Evolutionary conservation across 2,329 filamentous ascomycete species (phyloP).

Genomic region (Metarhizium rileyi): DNA sequence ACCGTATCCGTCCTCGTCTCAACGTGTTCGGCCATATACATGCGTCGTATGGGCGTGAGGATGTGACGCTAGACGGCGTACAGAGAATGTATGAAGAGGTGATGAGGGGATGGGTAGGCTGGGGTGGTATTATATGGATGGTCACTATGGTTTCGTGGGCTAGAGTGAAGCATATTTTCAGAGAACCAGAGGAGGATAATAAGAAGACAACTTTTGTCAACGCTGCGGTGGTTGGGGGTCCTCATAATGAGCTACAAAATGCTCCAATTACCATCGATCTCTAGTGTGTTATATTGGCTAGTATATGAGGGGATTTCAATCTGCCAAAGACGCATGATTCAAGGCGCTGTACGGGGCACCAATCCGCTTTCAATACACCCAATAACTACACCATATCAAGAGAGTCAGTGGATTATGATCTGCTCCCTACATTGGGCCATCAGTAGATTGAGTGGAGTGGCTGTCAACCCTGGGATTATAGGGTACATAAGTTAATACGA

Average conservation of each 20-base stretch:
- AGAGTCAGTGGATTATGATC: too few species aligned
- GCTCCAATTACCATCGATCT: slow-evolving; percentile 2
- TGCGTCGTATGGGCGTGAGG: slow-evolving; percentile 13
- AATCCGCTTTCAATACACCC: too few species aligned
- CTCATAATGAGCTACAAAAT: slow-evolving; percentile 5
- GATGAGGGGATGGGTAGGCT: slow-evolving; percentile 12
- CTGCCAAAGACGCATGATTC: too few species aligned
- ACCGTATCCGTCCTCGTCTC: slow-evolving; percentile 11
- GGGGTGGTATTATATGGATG: slow-evolving; percentile 10
- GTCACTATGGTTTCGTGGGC: slow-evolving; percentile 7
- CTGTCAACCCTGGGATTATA: too few species aligned
- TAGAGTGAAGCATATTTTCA: background rate
- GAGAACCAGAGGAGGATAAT: background rate
- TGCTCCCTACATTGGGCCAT: too few species aligned
- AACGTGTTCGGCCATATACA: slow-evolving; percentile 18
- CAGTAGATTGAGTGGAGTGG: too few species aligned
- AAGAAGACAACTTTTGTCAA: slow-evolving; percentile 6
- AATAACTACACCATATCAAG: too few species aligned
- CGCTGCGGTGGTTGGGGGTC: slow-evolving; percentile 8
- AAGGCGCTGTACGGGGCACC: too few species aligned
- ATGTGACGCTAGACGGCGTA: slow-evolving; percentile 10
- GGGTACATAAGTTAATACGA: too few species aligned
- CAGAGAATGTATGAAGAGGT: slow-evolving; percentile 11
- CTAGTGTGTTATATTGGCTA: too few species aligned
- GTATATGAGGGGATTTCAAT: too few species aligned